Conservation (phyloP, 2,329 filamentous ascomycete genomes). For the Botrytis paeoniae region DNA sequence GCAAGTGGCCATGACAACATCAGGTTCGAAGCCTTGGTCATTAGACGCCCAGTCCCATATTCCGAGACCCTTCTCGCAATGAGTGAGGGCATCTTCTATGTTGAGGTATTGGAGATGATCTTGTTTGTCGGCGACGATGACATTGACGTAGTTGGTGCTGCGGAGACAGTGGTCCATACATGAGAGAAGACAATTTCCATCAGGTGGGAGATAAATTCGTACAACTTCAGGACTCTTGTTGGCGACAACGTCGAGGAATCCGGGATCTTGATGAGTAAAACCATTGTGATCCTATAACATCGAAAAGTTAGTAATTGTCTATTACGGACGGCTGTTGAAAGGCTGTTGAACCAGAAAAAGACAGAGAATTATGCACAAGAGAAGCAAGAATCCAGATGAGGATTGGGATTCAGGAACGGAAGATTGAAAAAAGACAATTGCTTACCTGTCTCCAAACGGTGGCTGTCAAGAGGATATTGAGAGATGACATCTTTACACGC, state of each 20-base stretch:
- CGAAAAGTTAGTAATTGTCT: neutral
- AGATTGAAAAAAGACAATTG: neutral
- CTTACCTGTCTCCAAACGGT: slow-evolving; percentile 72
- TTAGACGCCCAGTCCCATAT: slow-evolving; percentile 78
- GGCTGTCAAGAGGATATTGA: slow-evolving; percentile 76
- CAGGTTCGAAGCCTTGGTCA: slow-evolving; percentile 64
- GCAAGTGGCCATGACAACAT: slow-evolving; percentile 72
- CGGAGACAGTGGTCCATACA: slow-evolving; percentile 74
- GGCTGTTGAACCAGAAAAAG: neutral
- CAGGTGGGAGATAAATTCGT: slow-evolving; percentile 76
- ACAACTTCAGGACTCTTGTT: slow-evolving; percentile 80
- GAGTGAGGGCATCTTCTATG: slow-evolving; percentile 69
- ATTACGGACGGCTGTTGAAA: neutral
- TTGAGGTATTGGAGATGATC: slow-evolving; percentile 72
- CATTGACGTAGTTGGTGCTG: slow-evolving; percentile 76
- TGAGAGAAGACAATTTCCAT: slow-evolving; percentile 74
- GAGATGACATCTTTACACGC: slow-evolving; percentile 68
- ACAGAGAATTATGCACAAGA: neutral
- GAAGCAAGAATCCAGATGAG: too few species aligned
- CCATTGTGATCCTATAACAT: slow-evolving; percentile 63
- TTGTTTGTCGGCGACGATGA: slow-evolving; percentile 77
- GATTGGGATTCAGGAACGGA: neutral
- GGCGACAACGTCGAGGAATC: slow-evolving; percentile 74
- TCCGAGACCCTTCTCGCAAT: slow-evolving; percentile 75
- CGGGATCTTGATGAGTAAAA: slow-evolving; percentile 78